Base-by-base conservation (phyloP, 2,329 filamentous ascomycete genomes). In the Ophiostoma sp. region DNA sequence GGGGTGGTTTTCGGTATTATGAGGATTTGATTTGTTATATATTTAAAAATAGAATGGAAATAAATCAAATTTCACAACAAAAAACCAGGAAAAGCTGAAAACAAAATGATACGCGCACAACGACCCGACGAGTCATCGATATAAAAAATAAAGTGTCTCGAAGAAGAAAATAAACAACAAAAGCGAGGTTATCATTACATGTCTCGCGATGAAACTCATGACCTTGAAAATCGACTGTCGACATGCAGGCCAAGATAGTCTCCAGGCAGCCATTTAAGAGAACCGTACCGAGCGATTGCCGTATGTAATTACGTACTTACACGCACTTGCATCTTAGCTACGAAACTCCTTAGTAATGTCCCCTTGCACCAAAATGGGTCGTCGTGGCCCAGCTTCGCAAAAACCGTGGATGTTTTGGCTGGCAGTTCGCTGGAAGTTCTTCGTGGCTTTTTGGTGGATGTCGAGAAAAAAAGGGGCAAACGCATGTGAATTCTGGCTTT, bases 181-280 rank as follows among this genome's bases (percentile, higher is more conserved):
- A 48, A 33, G 39, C 22, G 15, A 48, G 22, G 39, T 68, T n/a
- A n/a, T 64, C 36, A 19, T 19, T 3, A 36, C n/a, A 63, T 25
- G 42, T 25, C 59, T 64, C 3, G 19, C n/a, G 8, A 39, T 39
- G 11, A 15, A 45, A 28, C 36, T 33, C 25, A 59, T 57, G 52
- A 17, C 52, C 25, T 31, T 19, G 50, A 25, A 63, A 42, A 61
- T n/a, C 31, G 17, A 63, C 17, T 22, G 25, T 42, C 22, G n/a
- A n/a, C 19, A 63, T 64, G 59, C 33, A 64, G 28, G 36, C 61
- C 61, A 66, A 66, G 61, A 45, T 19, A 28, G 28, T 15, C 48
- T n/a, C 69, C 50, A 70, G 69, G 69, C 50, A 70, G 31, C 42
- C 42, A 50, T 68, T 50, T 68, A 33, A 45, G 8, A 31, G 45